A percentile compares a stretch with the other conserved stretches of the same genome.
Evolutionary conservation across 176 grass and related monocot genomes (phyloP).

Genomic region (Hordeum vulgare): DNA sequence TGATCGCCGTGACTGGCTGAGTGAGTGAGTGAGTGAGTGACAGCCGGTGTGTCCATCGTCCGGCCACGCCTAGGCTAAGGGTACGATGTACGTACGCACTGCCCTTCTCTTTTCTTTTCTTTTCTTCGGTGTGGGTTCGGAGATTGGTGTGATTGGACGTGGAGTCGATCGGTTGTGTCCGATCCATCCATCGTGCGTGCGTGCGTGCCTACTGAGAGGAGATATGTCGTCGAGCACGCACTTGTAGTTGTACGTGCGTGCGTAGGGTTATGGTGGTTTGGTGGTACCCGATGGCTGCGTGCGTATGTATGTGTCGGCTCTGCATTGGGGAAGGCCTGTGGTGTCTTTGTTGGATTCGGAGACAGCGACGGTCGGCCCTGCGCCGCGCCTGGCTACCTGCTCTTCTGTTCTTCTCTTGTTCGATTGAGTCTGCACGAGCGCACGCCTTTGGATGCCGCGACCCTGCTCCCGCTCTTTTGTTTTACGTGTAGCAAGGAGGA

Average conservation of each 20-base stretch:
- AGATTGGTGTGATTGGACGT: background rate
- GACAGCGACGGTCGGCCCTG: background rate
- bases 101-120: background rate
- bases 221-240: background rate
- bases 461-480: background rate
- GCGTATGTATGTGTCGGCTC: background rate
- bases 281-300: background rate
- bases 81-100: background rate
- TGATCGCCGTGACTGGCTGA: background rate
- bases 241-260: background rate
- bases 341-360: background rate
- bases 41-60: background rate
- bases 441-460: background rate
- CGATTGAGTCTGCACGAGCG: background rate
- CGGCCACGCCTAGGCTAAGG: background rate
- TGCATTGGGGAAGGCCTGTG: background rate
- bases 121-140: background rate
- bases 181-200: background rate
- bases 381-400: background rate
- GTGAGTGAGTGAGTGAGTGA: constrained; percentile 16
- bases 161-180: background rate
- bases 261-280: background rate
- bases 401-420: background rate
- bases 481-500: background rate
- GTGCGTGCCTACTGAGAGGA: background rate